These are phyloP conservation scores for Mortierella alpina DNA, from an alignment of 192 early-diverging fungal genomes.

Conservation along the genomic window DNA sequence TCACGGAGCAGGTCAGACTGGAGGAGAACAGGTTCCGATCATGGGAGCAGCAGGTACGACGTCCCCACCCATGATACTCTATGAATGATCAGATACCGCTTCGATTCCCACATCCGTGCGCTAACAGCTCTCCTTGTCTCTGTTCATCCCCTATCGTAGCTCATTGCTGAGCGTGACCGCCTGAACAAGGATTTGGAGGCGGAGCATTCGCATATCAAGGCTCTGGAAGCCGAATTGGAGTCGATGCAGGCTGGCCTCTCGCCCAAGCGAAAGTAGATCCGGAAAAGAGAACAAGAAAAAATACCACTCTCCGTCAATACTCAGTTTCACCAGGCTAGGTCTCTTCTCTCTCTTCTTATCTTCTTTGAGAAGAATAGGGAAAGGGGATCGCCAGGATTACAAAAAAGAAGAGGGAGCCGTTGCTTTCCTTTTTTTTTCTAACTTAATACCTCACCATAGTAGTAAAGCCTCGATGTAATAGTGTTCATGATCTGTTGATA, in stretches of 20 bases:
- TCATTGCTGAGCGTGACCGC: conserved; percentile 96
- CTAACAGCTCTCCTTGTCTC: background rate
- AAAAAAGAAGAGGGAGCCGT: too few species aligned
- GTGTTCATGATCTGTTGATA: background rate
- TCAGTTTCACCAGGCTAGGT: too few species aligned
- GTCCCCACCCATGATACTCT: too few species aligned
- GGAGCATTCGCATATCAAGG: conserved; percentile 93
- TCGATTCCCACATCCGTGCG: too few species aligned
- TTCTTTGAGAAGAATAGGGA: too few species aligned
- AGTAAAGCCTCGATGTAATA: too few species aligned
- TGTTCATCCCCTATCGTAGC: conserved; percentile 43
- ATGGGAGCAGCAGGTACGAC: conserved; percentile 88
- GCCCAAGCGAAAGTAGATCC: conserved; percentile 48
- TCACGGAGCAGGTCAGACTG: conserved; percentile 96
- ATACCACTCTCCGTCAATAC: too few species aligned
- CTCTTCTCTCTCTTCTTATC: too few species aligned
- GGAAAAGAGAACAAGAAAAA: conserved; percentile 2
- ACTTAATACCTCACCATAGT: too few species aligned
- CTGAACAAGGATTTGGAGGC: conserved; percentile 98
- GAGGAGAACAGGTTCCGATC: conserved; percentile 98
- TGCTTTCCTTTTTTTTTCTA: too few species aligned
- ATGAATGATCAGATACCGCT: too few species aligned
- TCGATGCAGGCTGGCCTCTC: conserved; percentile 54
- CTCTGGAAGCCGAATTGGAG: conserved; percentile 87
- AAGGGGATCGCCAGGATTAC: too few species aligned